phyloP scores from a whole-genome alignment of 352 stramenopile genomes.

The Pythium insidiosum region DNA sequence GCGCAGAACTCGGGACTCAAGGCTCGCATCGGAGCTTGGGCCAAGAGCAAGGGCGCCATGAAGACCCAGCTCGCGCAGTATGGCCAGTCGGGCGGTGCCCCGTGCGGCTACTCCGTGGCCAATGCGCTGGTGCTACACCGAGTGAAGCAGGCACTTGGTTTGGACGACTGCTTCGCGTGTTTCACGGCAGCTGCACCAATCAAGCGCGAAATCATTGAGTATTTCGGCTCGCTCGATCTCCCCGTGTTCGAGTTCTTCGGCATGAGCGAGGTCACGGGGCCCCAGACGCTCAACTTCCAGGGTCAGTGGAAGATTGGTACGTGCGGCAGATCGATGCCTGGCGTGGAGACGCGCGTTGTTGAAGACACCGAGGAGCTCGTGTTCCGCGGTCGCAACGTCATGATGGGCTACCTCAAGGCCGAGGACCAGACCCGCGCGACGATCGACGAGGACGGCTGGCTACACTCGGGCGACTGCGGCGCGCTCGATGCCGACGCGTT shows the following conservation, averaged over 20 bases:
- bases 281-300: slow-evolving; percentile 61
- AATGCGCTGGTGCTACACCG: slow-evolving; percentile 82
- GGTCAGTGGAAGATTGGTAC: neutral
- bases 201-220: slow-evolving; percentile 89
- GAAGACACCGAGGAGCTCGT: slow-evolving; percentile 60
- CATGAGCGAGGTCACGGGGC: slow-evolving; percentile 87
- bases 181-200: slow-evolving; percentile 89
- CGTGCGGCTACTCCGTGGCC: slow-evolving; percentile 86
- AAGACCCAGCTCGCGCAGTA: slow-evolving; percentile 80
- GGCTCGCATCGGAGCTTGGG: slow-evolving; percentile 87
- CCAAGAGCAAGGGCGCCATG: slow-evolving; percentile 77
- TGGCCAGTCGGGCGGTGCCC: slow-evolving; percentile 71
- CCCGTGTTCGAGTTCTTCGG: slow-evolving; percentile 92
- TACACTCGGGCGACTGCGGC: slow-evolving; percentile 91
- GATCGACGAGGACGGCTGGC: slow-evolving; percentile 90
- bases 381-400: slow-evolving; percentile 75
- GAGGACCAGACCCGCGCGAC: slow-evolving; percentile 78
- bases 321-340: neutral
- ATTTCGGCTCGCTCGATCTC: slow-evolving; percentile 93
- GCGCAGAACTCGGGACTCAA: slow-evolving; percentile 86
- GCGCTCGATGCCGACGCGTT: slow-evolving; percentile 88
- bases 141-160: slow-evolving; percentile 83
- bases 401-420: slow-evolving; percentile 86
- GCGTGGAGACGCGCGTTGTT: neutral
- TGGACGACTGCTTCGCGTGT: slow-evolving; percentile 80